A percentile compares a stretch with the other conserved stretches of the same genome.
Evolutionary conservation across 2,329 filamentous ascomycete species (phyloP).

Genomic region (Herpotrichia juniperi): DNA sequence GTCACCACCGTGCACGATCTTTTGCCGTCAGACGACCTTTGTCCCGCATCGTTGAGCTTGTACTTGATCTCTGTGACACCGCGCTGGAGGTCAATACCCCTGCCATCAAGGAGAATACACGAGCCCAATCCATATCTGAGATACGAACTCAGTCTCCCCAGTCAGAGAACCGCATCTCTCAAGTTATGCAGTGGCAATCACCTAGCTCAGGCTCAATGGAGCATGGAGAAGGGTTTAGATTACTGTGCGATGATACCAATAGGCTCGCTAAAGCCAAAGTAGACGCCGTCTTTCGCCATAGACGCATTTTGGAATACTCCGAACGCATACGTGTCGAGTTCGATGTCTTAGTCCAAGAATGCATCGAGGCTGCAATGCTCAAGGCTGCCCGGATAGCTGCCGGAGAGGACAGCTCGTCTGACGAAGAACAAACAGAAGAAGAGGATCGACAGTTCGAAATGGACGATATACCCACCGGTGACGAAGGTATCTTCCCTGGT

Average conservation of each 20-base stretch:
- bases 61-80: constrained; percentile 95
- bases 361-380: constrained; percentile 87
- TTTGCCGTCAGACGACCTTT: constrained; percentile 91
- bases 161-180: constrained; percentile 91
- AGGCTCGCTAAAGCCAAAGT: constrained; percentile 85
- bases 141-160: constrained; percentile 93
- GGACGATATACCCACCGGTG: constrained; percentile 48
- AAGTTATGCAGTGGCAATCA: constrained; percentile 96
- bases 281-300: constrained; percentile 88
- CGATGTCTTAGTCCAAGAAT: constrained; percentile 89
- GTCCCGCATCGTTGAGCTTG: constrained; percentile 89
- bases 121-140: constrained; percentile 70
- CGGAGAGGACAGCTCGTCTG: constrained; percentile 81
- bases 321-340: constrained; percentile 96
- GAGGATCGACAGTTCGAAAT: constrained; percentile 60
- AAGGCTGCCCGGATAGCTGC: constrained; percentile 89
- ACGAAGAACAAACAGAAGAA: constrained; percentile 47
- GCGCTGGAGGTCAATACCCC: constrained; percentile 93
- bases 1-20: constrained; percentile 81
- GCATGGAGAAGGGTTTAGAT: constrained; percentile 86
- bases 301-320: constrained; percentile 92
- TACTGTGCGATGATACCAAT: constrained; percentile 90
- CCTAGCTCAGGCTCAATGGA: constrained; percentile 90
- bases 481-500: constrained; percentile 64
- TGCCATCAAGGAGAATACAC: constrained; percentile 80